Evolutionary conservation across 176 grass and related monocot genomes (phyloP), one percentile per base, ranked within the genome.

Genomic region (Lolium multiflorum): DNA sequence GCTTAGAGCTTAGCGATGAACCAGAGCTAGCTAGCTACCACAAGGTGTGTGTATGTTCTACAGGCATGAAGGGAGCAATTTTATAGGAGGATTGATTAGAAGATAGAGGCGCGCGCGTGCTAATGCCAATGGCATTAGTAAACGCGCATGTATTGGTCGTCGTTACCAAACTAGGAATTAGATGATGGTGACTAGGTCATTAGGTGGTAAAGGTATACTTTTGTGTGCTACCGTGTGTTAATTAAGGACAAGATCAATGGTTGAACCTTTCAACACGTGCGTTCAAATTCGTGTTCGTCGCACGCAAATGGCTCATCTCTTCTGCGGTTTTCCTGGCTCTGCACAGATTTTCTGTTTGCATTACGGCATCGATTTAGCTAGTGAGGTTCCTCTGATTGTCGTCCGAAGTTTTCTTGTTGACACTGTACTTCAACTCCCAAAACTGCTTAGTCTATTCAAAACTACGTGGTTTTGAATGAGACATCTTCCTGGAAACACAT

Each of bases 31-130:
- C 74, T 52, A 54, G 2, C 17, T 48, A 43, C 10, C 6, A 37
- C 17, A 7, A 66, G 39, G 26, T 21, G 25, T 9, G 71, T 24
- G 71, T 75, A 26, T 37, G 65, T 51, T 9, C 18, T 12, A 1
- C 7, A 18, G 14, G 25, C 24, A 76, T 2, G 1, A 16, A 14
- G 49, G 25, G 58, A 38, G 37, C 17, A 6, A 15, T 49, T 28
- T 71, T 84, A 73, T 84, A 74, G 11, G 54, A 37, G 73, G n/a
- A 8, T n/a, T 48, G 43, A 38, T n/a, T 0, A 25, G 24, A 88
- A 59, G 61, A 59, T 47, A 11, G 7, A 67, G 0, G 2, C 22
- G 25, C 70, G 60, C 73, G 52, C 51, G 9, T 57, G 55, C 55
- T 57, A 18, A 56, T 20, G 60, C 60, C 13, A 24, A 1, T 44